Evolutionary conservation across 148 eudicot species (phyloP), one percentile per base, ranked within the genome.

Genomic region (Amaranthus hypochondriacus): DNA sequence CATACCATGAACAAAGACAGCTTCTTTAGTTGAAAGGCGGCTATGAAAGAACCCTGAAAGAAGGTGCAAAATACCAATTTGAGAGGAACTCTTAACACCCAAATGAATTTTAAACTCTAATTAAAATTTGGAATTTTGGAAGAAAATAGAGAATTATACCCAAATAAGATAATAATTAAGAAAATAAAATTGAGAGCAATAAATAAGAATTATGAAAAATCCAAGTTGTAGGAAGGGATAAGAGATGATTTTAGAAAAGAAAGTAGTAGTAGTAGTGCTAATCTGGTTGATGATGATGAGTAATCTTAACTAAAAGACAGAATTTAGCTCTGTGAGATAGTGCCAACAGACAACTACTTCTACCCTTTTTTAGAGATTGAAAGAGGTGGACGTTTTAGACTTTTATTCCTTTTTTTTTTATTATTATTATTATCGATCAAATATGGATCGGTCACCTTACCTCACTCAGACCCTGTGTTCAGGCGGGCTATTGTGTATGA

Each of bases 1-100:
- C 77, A 59, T 79, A 74, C 77, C 74, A 73, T 68, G 5, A 28
- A 39, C 7, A 44, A n/a, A 60, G 67, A 70, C 51, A 43, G 48
- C 0, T 49, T 56, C 6, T 6, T 56, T 14, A 56, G 46, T 46
- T 64, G 14, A 14, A 64, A 73, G 14, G 49, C 50, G 44, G 51
- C 64, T 55, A 67, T 49, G 39, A 9, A 59, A 76, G 53, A 58
- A 58, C 44, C 52, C 43, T 14, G 42, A 5, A 11, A 21, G 58
- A 64, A 66, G 15, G 28, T 49, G 43, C 72, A 72, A 43, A 72
- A 59, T 62, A 1, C 60, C 46, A 49, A 8, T 73, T 64, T 14
- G 43, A 63, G 46, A 62, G 11, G 13, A 70, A 48, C 54, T 71
- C 63, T 56, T 57, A 28, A 28, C 0, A 28, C 39, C 39, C 7